Evolutionary conservation across 768 basidiomycete species (phyloP).

Genomic region (Mycena amicta): DNA sequence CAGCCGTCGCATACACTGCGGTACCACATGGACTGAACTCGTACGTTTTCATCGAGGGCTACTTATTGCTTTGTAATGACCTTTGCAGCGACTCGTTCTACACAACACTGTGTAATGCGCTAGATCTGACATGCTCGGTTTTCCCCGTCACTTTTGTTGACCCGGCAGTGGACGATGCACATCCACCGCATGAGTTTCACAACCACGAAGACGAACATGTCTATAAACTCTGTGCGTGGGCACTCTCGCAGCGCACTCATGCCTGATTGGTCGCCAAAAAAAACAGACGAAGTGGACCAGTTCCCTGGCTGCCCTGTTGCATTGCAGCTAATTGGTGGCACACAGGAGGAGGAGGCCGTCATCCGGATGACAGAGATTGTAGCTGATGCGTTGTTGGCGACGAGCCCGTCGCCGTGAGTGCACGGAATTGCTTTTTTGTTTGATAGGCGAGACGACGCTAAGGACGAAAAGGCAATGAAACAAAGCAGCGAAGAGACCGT

Average conservation of each 20-base stretch:
- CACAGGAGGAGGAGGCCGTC: slow-evolving; percentile 73
- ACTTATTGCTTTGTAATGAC: neutral
- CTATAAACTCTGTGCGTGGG: slow-evolving; percentile 56
- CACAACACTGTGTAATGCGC: slow-evolving; percentile 64
- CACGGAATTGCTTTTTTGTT: too few species aligned
- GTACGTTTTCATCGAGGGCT: slow-evolving; percentile 33
- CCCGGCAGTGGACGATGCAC: slow-evolving; percentile 50
- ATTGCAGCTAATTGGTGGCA: slow-evolving; percentile 67
- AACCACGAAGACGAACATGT: slow-evolving; percentile 53
- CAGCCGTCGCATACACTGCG: slow-evolving; percentile 61
- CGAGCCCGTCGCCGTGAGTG: too few species aligned
- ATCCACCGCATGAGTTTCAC: slow-evolving; percentile 51
- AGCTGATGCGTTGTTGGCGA: slow-evolving; percentile 50
- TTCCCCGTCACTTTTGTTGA: slow-evolving; percentile 72
- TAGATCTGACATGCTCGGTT: slow-evolving; percentile 61
- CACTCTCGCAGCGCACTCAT: neutral
- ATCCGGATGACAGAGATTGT: slow-evolving; percentile 69
- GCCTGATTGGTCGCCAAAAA: neutral
- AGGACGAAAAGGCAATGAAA: too few species aligned
- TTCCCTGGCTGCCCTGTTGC: slow-evolving; percentile 60
- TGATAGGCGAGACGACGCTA: too few species aligned
- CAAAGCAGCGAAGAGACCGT: too few species aligned
- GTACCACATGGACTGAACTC: slow-evolving; percentile 62
- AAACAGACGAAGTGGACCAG: slow-evolving; percentile 56
- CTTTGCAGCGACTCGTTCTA: slow-evolving; percentile 53